phyloP scores from a whole-genome alignment of 139 green algal species.

The Nannochloris sp. region DNA sequence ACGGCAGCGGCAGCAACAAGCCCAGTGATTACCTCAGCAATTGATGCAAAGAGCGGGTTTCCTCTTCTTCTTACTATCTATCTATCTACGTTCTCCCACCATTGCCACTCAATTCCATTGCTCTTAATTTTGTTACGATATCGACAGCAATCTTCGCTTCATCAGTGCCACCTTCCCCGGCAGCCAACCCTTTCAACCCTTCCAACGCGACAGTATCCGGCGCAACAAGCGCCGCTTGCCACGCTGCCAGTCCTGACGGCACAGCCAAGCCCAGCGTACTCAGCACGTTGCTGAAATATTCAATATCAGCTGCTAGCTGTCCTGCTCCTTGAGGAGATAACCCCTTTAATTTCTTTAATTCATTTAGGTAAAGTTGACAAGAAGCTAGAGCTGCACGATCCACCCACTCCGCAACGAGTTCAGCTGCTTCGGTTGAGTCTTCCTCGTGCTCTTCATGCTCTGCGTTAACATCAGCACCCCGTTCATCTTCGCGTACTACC shows the following conservation, averaged over 20 bases:
- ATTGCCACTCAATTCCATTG: no score
- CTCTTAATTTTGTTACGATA: constrained; percentile 25
- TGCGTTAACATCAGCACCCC: constrained; percentile 52
- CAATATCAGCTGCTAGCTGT: constrained; percentile 85
- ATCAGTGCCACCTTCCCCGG: constrained; percentile 23
- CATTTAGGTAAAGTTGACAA: constrained; percentile 27
- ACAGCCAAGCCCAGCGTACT: constrained; percentile 65
- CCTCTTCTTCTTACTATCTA: no score
- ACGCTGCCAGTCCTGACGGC: constrained; percentile 53
- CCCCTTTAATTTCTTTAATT: constrained; percentile 38
- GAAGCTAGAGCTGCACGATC: constrained; percentile 30
- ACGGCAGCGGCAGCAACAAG: no score
- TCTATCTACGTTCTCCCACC: no score
- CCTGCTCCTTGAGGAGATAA: constrained; percentile 44
- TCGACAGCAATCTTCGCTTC: constrained; percentile 7
- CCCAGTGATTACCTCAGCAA: no score
- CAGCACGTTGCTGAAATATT: constrained; percentile 94
- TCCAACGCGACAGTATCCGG: constrained; percentile 16
- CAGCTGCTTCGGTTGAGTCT: constrained; percentile 37
- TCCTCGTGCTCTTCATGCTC: constrained; percentile 27
- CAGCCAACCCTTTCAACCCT: neutral
- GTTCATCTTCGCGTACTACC: constrained; percentile 38
- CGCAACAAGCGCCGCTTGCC: constrained; percentile 43
- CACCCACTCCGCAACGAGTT: constrained; percentile 77
- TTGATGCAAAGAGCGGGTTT: no score